These are phyloP conservation scores for Cladosporium sp. DNA, from an alignment of 2,329 filamentous ascomycete genomes.

Conservation along the genomic window DNA sequence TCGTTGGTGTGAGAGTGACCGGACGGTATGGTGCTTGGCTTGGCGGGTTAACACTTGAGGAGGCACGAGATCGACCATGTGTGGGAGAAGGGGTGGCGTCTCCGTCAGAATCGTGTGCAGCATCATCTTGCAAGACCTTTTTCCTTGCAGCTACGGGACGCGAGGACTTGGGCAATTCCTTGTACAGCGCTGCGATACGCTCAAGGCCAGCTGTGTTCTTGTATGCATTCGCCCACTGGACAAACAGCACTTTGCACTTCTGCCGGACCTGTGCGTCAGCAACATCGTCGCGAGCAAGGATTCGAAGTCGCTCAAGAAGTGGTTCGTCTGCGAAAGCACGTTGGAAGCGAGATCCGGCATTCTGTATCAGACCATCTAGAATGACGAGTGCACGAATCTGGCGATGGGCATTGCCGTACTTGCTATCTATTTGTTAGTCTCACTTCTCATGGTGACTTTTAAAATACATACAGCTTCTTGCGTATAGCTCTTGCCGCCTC, in stretches of 20 bases:
- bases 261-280: slow-evolving; percentile 81
- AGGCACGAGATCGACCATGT: slow-evolving; percentile 12
- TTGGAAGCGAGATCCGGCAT: slow-evolving; percentile 84
- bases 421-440: slow-evolving; percentile 45
- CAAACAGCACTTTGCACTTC: slow-evolving; percentile 83
- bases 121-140: slow-evolving; percentile 77
- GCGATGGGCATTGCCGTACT: slow-evolving; percentile 92
- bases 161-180: slow-evolving; percentile 62
- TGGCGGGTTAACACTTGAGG: slow-evolving; percentile 17
- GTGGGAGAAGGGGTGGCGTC: slow-evolving; percentile 24
- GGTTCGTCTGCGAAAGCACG: slow-evolving; percentile 85
- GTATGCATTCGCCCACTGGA: slow-evolving; percentile 80
- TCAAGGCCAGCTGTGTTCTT: slow-evolving; percentile 76
- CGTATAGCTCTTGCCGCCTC: slow-evolving; percentile 89
- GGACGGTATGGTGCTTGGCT: slow-evolving; percentile 20
- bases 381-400: slow-evolving; percentile 85
- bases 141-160: slow-evolving; percentile 67
- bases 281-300: slow-evolving; percentile 78
- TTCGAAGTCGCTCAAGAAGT: slow-evolving; percentile 81
- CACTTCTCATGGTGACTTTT: background rate
- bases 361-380: slow-evolving; percentile 89
- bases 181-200: slow-evolving; percentile 73
- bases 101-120: slow-evolving; percentile 57
- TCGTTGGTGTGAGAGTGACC: slow-evolving; percentile 30
- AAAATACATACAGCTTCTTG: slow-evolving; percentile 74